Conservation (phyloP, 140 eudicot species). For the Oenanthe javanica region DNA sequence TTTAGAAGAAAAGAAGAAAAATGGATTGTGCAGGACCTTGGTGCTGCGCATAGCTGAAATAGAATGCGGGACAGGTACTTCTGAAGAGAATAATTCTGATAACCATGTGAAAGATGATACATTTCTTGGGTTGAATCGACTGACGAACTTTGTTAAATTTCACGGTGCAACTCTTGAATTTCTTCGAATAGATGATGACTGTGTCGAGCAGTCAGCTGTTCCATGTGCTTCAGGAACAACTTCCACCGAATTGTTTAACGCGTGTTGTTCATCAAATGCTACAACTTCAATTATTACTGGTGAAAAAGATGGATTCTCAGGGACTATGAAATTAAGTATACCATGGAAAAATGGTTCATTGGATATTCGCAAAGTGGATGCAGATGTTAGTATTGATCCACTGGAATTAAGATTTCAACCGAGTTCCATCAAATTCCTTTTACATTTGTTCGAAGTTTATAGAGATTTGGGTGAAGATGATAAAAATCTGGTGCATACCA, state of each 20-base stretch:
- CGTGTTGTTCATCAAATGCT: conserved; percentile 25
- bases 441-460: conserved; percentile 42
- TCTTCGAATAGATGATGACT: conserved; percentile 50
- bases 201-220: conserved; percentile 17
- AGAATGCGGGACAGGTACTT: conserved; percentile 69
- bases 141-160: conserved; percentile 69
- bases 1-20: conserved; percentile 27
- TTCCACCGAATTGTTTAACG: conserved; percentile 20
- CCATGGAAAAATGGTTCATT: conserved; percentile 96
- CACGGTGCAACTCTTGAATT: conserved; percentile 74
- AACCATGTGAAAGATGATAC: conserved; percentile 31
- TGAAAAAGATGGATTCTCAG: conserved; percentile 75
- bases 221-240: conserved; percentile 22
- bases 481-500: conserved; percentile 9
- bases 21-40: conserved; percentile 40
- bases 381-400: conserved; percentile 66
- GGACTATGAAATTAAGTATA: conserved; percentile 63
- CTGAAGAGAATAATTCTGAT: conserved; percentile 43
- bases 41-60: conserved; percentile 71
- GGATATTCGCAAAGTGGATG: conserved; percentile 83
- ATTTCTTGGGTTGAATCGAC: conserved; percentile 55
- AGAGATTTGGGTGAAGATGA: conserved; percentile 33
- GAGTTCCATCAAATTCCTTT: conserved; percentile 45
- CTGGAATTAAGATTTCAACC: conserved; percentile 66
- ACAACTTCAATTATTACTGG: conserved; percentile 59